Evolutionary conservation across 176 grass and related monocot genomes (phyloP).

Genomic region (Thinopyrum elongatum): DNA sequence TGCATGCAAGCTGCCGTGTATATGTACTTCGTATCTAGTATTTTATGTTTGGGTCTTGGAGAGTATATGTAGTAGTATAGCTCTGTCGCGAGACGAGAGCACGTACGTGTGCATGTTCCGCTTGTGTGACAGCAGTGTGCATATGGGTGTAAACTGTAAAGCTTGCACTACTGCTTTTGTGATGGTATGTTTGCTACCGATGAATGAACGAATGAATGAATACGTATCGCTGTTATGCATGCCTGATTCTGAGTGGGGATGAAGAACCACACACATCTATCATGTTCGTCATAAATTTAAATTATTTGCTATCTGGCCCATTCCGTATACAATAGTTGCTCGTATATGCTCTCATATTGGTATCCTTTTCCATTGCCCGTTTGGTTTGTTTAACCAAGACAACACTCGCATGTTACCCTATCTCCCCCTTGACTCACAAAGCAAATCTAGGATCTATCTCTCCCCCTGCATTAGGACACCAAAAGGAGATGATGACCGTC

Average conservation of each 20-base stretch:
- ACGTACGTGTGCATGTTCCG: background rate
- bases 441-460: too few species aligned
- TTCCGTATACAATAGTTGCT: too few species aligned
- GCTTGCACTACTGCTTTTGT: background rate
- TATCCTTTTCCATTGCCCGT: too few species aligned
- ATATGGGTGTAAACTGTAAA: constrained; percentile 6
- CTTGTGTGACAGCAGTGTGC: background rate
- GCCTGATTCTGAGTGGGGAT: background rate
- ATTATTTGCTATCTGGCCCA: background rate
- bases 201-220: background rate
- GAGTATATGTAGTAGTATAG: background rate
- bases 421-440: too few species aligned
- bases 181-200: background rate
- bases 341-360: too few species aligned
- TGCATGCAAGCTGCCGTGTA: background rate
- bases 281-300: background rate
- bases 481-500: too few species aligned
- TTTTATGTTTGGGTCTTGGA: background rate
- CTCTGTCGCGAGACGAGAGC: background rate
- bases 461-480: too few species aligned
- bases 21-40: background rate
- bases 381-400: too few species aligned
- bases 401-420: too few species aligned
- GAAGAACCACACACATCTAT: background rate
- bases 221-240: background rate